Percentiles rank a stretch among this genome's conserved stretches.
phyloP scores from a whole-genome alignment of 768 basidiomycete species.

The Pulveroboletus frians region DNA sequence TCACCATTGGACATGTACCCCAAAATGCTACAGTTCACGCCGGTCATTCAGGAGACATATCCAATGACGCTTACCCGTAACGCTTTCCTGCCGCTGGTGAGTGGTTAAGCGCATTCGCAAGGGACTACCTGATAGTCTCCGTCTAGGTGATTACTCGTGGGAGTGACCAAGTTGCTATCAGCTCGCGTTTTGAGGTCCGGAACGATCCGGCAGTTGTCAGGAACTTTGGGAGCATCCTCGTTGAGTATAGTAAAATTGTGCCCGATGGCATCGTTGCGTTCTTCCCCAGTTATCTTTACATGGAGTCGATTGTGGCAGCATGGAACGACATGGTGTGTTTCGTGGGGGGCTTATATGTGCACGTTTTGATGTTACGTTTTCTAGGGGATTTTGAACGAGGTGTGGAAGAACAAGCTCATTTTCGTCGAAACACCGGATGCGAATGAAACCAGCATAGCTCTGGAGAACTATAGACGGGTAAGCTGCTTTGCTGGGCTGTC shows the following conservation, averaged over 20 bases:
- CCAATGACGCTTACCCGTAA: conserved; percentile 96
- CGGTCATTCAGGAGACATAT: conserved; percentile 95
- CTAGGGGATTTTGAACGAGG: conserved; percentile 97
- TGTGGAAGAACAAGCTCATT: conserved; percentile 98
- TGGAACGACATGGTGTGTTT: conserved; percentile 98
- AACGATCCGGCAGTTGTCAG: conserved; percentile 99
- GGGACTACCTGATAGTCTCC: background rate
- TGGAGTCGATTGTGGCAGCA: conserved; percentile 99
- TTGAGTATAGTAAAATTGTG: conserved; percentile 97
- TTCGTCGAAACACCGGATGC: conserved; percentile 99
- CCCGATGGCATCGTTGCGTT: conserved; percentile 99
- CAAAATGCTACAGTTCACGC: conserved; percentile 97
- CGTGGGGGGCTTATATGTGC: background rate
- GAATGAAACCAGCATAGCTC: conserved; percentile 95
- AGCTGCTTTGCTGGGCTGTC: conserved; percentile 13
- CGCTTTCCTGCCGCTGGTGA: conserved; percentile 89
- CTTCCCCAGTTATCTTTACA: conserved; percentile 98
- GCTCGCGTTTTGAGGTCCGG: conserved; percentile 96
- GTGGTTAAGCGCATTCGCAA: conserved; percentile 19
- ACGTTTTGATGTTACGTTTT: conserved; percentile 2
- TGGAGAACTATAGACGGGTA: conserved; percentile 95
- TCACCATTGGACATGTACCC: conserved; percentile 99
- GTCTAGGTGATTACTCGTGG: conserved; percentile 92
- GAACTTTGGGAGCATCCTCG: conserved; percentile 96
- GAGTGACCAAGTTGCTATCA: conserved; percentile 97